These are phyloP conservation scores for Gnomoniopsis sp. DNA, from an alignment of 2,329 filamentous ascomycete genomes.

Conservation along the genomic window DNA sequence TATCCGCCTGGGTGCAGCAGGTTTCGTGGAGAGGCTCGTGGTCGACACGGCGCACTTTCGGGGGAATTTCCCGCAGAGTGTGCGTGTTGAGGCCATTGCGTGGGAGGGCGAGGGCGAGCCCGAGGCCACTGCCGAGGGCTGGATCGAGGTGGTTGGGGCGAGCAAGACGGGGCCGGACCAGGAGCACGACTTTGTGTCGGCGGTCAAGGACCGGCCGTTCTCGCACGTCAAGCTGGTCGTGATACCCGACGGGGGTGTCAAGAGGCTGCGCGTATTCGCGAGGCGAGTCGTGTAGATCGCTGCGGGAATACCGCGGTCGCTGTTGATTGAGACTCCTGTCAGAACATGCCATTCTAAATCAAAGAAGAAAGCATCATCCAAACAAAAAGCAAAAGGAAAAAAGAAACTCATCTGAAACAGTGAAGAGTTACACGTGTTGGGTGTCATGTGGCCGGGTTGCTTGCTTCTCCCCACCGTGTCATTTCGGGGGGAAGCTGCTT, in stretches of 20 bases:
- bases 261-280: slow-evolving; percentile 76
- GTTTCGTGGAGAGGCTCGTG: slow-evolving; percentile 62
- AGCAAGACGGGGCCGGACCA: slow-evolving; percentile 69
- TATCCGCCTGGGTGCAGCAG: slow-evolving; percentile 66
- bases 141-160: slow-evolving; percentile 63
- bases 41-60: slow-evolving; percentile 81
- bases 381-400: too few relatives aligned
- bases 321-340: neutral
- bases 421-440: too few relatives aligned
- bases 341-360: too few relatives aligned
- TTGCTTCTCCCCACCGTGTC: neutral
- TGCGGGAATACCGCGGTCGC: neutral
- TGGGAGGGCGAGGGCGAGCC: slow-evolving; percentile 54
- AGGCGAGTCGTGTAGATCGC: slow-evolving; percentile 41
- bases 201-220: slow-evolving; percentile 57
- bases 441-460: neutral
- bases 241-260: slow-evolving; percentile 90
- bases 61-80: slow-evolving; percentile 78
- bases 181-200: slow-evolving; percentile 63
- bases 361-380: too few relatives aligned
- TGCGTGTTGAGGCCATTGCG: slow-evolving; percentile 62
- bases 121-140: slow-evolving; percentile 48
- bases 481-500: neutral
- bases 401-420: too few relatives aligned
- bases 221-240: slow-evolving; percentile 89